phyloP scores from a whole-genome alignment of 75 land plant species.

The Selaginella moellendorffii region DNA sequence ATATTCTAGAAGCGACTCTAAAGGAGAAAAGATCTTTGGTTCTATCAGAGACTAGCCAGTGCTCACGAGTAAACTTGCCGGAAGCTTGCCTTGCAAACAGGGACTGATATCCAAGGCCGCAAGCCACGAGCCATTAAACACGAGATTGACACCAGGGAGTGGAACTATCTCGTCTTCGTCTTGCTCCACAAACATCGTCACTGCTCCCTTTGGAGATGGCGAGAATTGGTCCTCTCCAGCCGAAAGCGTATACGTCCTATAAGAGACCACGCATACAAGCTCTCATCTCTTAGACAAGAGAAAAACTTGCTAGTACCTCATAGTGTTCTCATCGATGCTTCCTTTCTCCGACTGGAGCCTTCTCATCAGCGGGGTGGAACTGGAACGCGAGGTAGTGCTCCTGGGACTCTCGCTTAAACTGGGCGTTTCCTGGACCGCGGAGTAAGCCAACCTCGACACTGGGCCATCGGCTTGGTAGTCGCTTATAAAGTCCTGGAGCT shows the following conservation, averaged over 20 bases:
- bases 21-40: no score
- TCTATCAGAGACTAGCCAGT: no score
- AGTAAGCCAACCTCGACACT: conserved; percentile 53
- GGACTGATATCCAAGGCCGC: conserved; percentile 64
- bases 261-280: no score
- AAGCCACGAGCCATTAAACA: conserved; percentile 70
- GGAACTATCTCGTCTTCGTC: conserved; percentile 49
- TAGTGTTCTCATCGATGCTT: no score
- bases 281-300: no score
- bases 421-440: conserved; percentile 26
- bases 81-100: conserved; percentile 88
- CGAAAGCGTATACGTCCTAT: background rate
- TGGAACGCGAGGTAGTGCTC: background rate
- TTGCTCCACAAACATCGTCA: conserved; percentile 33
- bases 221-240: background rate
- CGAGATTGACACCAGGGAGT: conserved; percentile 75
- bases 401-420: background rate
- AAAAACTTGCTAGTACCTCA: background rate
- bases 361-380: background rate
- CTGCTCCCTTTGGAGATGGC: background rate
- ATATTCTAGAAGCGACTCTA: no score
- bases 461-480: conserved; percentile 81
- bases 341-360: background rate
- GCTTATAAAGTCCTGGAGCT: conserved; percentile 58
- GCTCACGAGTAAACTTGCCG: conserved; percentile 27